Evolutionary conservation across 495 filamentous ascomycete genomes (phyloP), one percentile per base, ranked within the genome.

Genomic region (Xylaria nigripes): DNA sequence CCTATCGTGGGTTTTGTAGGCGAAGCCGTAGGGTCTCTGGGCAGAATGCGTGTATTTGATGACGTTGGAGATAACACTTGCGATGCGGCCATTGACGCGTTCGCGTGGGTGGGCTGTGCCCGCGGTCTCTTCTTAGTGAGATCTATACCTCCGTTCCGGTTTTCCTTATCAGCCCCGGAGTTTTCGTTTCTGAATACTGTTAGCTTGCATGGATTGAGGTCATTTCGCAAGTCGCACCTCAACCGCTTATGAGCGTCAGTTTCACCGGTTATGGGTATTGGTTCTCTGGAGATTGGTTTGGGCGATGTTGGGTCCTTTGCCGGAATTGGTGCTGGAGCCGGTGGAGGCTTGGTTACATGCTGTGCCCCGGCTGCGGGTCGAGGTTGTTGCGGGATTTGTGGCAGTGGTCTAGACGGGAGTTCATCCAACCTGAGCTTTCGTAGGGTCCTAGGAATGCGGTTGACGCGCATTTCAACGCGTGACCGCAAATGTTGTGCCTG

Each of bases 381-480:
- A 9, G 57, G 47, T 45, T 60, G 52, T 44, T 55, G 57, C 22
- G 60, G 32, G 5, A 30, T 30, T 15, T 36, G 49, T 9, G 54
- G 52, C 12, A 59, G 42, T 29, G 63, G 69, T 47, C 63, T 77
- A 25, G 81, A 74, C 16, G 90, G 62, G 6, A 97, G 75, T 25
- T 95, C 91, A 49, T 84, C 85, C 81, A 99, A 91, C 42, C 80
- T 96, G 27, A 78, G 79, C 61, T 84, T 86, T 50, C 93, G 85
- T 54, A 95, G 70, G 13, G 83, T 81, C 36, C 81, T 75, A 7
- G 93, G 93, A 43, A 99, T 90, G 43, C 93, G 87, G 64, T 96
- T 95, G 69, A 99, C 79, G 66, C 93, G 88, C 69, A 95, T 86
- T 72, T 97, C 92, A 25, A 99, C 85, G 38, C 93, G 86, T 44